Percentiles rank a stretch among this genome's conserved stretches.
These are phyloP conservation scores for Tricharina praecox DNA, from an alignment of 495 filamentous ascomycete species.

Conservation along the genomic window DNA sequence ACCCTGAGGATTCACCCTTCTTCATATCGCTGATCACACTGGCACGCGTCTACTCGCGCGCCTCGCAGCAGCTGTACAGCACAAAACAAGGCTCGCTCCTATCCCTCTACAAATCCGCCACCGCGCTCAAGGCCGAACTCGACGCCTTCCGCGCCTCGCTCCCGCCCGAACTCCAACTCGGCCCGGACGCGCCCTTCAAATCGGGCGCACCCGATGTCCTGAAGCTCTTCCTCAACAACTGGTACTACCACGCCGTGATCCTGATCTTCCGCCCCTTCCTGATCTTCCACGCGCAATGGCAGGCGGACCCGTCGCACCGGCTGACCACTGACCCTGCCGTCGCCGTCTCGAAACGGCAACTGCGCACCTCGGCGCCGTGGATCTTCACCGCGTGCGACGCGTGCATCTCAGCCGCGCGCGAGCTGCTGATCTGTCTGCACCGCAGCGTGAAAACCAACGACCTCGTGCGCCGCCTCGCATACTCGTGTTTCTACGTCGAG, in stretches of 20 bases:
- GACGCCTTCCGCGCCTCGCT: constrained; percentile 1
- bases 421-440: not conserved
- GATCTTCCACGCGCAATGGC: constrained; percentile 5
- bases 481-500: constrained; percentile 5
- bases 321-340: not conserved
- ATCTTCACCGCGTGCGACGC: not conserved
- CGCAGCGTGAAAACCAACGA: not conserved
- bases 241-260: constrained; percentile 4
- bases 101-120: not conserved
- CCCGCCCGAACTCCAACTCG: not conserved
- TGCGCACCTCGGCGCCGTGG: not conserved
- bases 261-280: constrained; percentile 7
- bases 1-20: not conserved
- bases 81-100: constrained; percentile 1
- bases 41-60: constrained; percentile 1
- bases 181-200: not conserved
- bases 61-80: not conserved
- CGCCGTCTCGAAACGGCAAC: not conserved
- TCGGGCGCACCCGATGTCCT: not conserved
- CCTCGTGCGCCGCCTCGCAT: not conserved
- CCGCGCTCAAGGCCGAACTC: not conserved
- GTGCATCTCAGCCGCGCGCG: constrained; percentile 1
- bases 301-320: constrained; percentile 1
- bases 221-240: constrained; percentile 5
- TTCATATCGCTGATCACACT: not conserved